Base-by-base conservation (phyloP, 2,329 filamentous ascomycete genomes). In the Cordyceps javanica region DNA sequence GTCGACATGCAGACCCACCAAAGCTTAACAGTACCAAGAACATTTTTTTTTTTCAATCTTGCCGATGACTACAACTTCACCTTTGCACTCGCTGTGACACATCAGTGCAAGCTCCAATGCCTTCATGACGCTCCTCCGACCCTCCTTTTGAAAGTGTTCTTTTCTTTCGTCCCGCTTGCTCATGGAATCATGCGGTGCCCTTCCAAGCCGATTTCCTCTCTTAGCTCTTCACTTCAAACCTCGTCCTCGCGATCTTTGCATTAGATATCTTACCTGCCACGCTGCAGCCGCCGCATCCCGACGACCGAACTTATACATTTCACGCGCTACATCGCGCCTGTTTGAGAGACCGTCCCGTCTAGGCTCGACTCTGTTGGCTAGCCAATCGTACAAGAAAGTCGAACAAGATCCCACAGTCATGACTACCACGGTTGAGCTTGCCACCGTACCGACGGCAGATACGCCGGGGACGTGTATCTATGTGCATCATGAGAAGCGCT, bases 401-500 rank as follows among this genome's bases (percentile, higher is more conserved):
- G 13, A 9, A 32, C 14, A 36, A 76, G 57, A 55, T 23, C 56
- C 23, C 49, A 59, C 55, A 57, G 69, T 63, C 61, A 96, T 96
- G 92, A 80, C 86, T 64, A 87, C 81, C 68, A 84, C 78, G 65
- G 78, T 92, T 58, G 87, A 95, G 70, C 75, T 97, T 65, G 71
- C 93, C 61, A 88, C 87, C 19, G 89, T 88, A 59, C 93, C 93
- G 14, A 94, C 93, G 63, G 88, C 87, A 59, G 94, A 99, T 73
- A 96, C 91, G 21, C 83, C 87, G 1, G 93, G 93, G 55, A 90
- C 90, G 2, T 82, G 83, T 51, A 71, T 97, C 32, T 69, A 91
- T 38, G 77, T 99, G 7, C 86, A 93, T 68, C 92, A 91, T 67
- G 89, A 93, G 65, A 82, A 85, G 66, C 87, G 88, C 65, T 82